These are phyloP conservation scores for Penicillium samsonianum DNA, from an alignment of 495 filamentous ascomycete genomes.

Conservation along the genomic window DNA sequence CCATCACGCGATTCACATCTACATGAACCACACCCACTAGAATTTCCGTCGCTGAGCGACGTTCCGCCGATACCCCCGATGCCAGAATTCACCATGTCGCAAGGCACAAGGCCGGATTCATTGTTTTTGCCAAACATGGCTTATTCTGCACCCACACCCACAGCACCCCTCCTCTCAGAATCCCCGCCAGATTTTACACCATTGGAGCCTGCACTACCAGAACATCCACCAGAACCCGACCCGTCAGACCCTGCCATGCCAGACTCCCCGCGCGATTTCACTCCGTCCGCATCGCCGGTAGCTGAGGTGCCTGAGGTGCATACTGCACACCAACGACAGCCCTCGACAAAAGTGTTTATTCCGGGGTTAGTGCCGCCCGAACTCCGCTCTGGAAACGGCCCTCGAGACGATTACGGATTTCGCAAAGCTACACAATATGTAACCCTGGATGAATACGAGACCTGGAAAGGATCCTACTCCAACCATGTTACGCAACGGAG, in stretches of 20 bases:
- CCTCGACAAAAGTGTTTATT: slow-evolving; percentile 44
- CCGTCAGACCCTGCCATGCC: slow-evolving; percentile 3
- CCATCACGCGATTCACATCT: slow-evolving; percentile 33
- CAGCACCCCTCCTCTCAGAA: slow-evolving; percentile 12
- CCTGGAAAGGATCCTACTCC: slow-evolving; percentile 73
- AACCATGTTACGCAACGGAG: slow-evolving; percentile 67
- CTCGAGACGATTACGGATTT: slow-evolving; percentile 88
- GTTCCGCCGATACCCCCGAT: slow-evolving; percentile 32
- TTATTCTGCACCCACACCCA: slow-evolving; percentile 7
- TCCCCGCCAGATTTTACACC: slow-evolving; percentile 2
- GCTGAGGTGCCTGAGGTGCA: slow-evolving; percentile 9
- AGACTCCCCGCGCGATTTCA: slow-evolving; percentile 7
- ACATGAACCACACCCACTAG: slow-evolving; percentile 28
- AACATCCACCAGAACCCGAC: slow-evolving; percentile 13
- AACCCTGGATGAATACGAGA: slow-evolving; percentile 72
- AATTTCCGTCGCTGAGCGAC: slow-evolving; percentile 25
- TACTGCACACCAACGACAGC: slow-evolving; percentile 28
- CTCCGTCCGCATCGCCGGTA: slow-evolving; percentile 5
- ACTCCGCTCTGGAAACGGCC: slow-evolving; percentile 33
- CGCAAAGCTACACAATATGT: slow-evolving; percentile 83
- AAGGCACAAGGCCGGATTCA: slow-evolving; percentile 1
- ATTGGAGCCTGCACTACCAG: not conserved
- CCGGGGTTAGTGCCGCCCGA: slow-evolving; percentile 45
- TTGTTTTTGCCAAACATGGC: slow-evolving; percentile 6
- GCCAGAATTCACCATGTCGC: slow-evolving; percentile 7